These are phyloP conservation scores for Chaetomiaceae sp. DNA, from an alignment of 2,329 filamentous ascomycete genomes.

Conservation along the genomic window DNA sequence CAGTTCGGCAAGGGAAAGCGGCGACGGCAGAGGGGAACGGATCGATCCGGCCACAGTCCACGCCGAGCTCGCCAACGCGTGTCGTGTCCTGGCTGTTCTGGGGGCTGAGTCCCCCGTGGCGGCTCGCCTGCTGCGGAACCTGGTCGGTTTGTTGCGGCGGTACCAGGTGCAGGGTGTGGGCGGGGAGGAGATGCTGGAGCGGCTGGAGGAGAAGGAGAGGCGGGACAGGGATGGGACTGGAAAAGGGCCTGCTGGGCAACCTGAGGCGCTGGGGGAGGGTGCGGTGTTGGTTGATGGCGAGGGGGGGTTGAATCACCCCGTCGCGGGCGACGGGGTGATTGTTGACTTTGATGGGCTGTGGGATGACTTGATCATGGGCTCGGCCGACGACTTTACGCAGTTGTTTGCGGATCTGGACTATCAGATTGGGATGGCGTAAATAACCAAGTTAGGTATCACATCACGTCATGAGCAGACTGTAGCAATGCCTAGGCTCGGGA, in stretches of 20 bases:
- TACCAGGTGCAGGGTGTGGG: background rate
- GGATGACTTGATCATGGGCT: background rate
- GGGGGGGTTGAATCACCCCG: background rate
- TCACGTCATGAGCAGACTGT: no score
- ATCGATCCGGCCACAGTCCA: background rate
- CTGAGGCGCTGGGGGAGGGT: background rate
- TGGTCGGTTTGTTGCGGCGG: background rate
- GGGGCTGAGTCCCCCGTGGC: background rate
- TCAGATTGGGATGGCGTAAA: background rate
- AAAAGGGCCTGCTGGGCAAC: background rate
- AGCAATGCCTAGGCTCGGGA: no score
- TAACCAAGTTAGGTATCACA: background rate
- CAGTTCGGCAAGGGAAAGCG: background rate
- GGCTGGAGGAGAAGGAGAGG: background rate
- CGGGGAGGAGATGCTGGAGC: background rate
- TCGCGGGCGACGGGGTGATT: background rate
- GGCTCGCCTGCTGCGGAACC: background rate
- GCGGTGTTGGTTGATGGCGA: background rate
- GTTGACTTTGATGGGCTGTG: conserved; percentile 4
- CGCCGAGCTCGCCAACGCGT: background rate
- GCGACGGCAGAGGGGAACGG: background rate
- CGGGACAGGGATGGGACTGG: no score
- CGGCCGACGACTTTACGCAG: conserved; percentile 1
- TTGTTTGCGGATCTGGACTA: conserved; percentile 8
- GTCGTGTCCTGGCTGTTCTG: background rate